A percentile compares a stretch with the other conserved stretches of the same genome.
Evolutionary conservation across 2,329 filamentous ascomycete genomes (phyloP).

Genomic region (Calonectria naviculata): DNA sequence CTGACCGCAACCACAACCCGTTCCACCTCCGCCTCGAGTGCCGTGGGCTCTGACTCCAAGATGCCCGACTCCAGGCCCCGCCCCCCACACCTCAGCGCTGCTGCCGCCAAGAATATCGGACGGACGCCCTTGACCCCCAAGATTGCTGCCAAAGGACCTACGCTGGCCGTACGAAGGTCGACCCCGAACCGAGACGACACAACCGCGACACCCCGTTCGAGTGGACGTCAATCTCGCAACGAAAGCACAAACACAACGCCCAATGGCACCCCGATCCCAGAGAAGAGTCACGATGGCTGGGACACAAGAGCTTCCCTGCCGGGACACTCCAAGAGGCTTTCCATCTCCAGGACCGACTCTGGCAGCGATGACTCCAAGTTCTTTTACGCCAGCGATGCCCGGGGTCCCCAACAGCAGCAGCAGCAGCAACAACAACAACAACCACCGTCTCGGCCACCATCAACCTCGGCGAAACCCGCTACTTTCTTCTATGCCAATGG

Average conservation of each 20-base stretch:
- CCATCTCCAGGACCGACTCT: slow-evolving; percentile 36
- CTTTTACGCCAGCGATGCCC: slow-evolving; percentile 90
- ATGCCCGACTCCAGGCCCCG: slow-evolving; percentile 67
- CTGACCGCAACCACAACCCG: slow-evolving; percentile 43
- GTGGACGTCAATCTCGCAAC: slow-evolving; percentile 76
- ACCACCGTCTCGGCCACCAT: slow-evolving; percentile 43
- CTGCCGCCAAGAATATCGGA: slow-evolving; percentile 64
- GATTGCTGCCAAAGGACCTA: slow-evolving; percentile 58
- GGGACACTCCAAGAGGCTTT: slow-evolving; percentile 41
- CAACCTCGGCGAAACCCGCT: slow-evolving; percentile 58
- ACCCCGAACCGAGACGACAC: slow-evolving; percentile 36
- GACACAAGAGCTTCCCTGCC: slow-evolving; percentile 51
- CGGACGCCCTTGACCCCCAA: slow-evolving; percentile 66
- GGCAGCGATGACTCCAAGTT: slow-evolving; percentile 70
- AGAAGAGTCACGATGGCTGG: slow-evolving; percentile 55
- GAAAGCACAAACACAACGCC: slow-evolving; percentile 77
- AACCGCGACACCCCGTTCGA: slow-evolving; percentile 84
- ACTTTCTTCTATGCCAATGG: slow-evolving; percentile 71
- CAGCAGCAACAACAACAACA: slow-evolving; percentile 50
- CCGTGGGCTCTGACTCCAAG: slow-evolving; percentile 36
- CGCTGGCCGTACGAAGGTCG: slow-evolving; percentile 53
- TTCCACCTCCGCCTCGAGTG: slow-evolving; percentile 39
- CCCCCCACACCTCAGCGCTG: slow-evolving; percentile 75
- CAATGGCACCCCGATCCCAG: slow-evolving; percentile 65
- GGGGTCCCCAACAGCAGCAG: slow-evolving; percentile 53